Percentiles rank a stretch among this genome's conserved stretches.
Evolutionary conservation across 1,284 basidiomycete genomes (phyloP).

Genomic region (Mixia osmundae): DNA sequence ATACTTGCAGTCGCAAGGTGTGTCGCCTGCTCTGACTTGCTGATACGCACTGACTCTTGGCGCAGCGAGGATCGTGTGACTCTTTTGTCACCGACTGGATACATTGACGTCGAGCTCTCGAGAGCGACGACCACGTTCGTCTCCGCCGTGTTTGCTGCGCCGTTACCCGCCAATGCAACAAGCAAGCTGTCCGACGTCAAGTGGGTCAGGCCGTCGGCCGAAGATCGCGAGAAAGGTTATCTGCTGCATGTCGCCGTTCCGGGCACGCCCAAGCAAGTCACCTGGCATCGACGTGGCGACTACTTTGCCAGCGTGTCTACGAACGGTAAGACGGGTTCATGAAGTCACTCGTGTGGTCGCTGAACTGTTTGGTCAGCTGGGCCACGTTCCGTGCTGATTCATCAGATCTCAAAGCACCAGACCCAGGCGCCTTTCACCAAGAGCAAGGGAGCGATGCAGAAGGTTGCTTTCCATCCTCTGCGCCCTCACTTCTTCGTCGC

Average conservation of each 20-base stretch:
- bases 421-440: conserved; percentile 96
- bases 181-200: conserved; percentile 23
- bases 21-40: conserved; percentile 24
- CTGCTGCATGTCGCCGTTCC: conserved; percentile 32
- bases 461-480: conserved; percentile 77
- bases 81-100: conserved; percentile 47
- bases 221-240: conserved; percentile 28
- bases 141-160: conserved; percentile 15
- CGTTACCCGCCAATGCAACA: conserved; percentile 7
- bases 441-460: conserved; percentile 68
- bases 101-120: conserved; percentile 27
- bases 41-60: conserved; percentile 6
- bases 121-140: conserved; percentile 14
- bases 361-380: conserved; percentile 31
- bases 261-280: conserved; percentile 56
- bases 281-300: conserved; percentile 88
- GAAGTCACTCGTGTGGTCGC: not conserved
- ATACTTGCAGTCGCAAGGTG: conserved; percentile 62
- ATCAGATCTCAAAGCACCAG: conserved; percentile 76
- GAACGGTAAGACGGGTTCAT: conserved; percentile 25
- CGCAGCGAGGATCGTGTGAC: conserved; percentile 51
- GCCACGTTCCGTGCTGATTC: conserved; percentile 66
- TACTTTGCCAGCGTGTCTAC: conserved; percentile 66
- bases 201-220: conserved; percentile 29
- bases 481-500: conserved; percentile 96